Evolutionary conservation across 2,329 filamentous ascomycete species (phyloP).

Genomic region (Xylariaceae sp.): DNA sequence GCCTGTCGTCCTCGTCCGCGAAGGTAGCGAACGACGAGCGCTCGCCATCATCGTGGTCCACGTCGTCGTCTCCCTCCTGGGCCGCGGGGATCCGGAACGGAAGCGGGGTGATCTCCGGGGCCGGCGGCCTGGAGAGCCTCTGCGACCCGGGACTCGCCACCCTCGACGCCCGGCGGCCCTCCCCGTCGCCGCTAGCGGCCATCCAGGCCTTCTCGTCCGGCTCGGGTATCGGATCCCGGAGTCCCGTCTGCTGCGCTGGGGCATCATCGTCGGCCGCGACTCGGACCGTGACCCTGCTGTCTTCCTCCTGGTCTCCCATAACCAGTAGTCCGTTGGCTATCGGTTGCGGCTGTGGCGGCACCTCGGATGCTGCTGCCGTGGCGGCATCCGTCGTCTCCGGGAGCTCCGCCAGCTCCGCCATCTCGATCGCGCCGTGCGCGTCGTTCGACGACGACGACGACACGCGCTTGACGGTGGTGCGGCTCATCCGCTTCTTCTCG

Average conservation of each 20-base stretch:
- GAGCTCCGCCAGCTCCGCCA: conserved; percentile 48
- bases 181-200: conserved; percentile 22
- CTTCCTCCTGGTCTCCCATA: conserved; percentile 30
- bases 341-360: conserved; percentile 8
- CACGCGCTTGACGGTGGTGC: conserved; percentile 24
- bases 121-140: conserved; percentile 30
- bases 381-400: too few relatives aligned
- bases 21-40: conserved; percentile 64
- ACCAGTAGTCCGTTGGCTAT: conserved; percentile 31
- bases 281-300: conserved; percentile 44
- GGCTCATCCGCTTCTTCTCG: conserved; percentile 25
- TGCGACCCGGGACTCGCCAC: conserved; percentile 19
- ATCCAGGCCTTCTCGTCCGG: conserved; percentile 27
- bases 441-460: too few relatives aligned
- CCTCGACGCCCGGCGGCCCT: conserved; percentile 21
- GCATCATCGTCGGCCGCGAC: conserved; percentile 42
- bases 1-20: conserved; percentile 47
- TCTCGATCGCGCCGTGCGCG: conserved; percentile 48
- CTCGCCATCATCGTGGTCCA: conserved; percentile 39
- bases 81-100: conserved; percentile 53
- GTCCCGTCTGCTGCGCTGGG: too few relatives aligned
- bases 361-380: too few relatives aligned
- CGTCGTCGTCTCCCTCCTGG: conserved; percentile 20
- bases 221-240: conserved; percentile 15
- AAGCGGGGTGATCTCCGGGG: conserved; percentile 53